phyloP scores from a whole-genome alignment of 208 protist genomes.

The Trypanosoma boissoni region DNA sequence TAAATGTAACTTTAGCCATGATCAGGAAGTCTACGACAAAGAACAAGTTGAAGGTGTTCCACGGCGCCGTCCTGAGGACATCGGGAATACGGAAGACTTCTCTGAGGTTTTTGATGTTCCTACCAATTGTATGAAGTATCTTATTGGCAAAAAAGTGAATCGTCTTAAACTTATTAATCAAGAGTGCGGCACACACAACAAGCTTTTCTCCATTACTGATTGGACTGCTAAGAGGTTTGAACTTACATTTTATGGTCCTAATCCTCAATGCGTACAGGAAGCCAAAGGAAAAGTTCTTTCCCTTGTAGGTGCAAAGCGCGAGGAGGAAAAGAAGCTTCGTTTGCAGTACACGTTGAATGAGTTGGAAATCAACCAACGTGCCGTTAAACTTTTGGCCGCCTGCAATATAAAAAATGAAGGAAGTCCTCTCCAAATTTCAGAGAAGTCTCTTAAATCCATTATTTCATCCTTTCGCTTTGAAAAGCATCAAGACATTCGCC shows the following conservation, averaged over 20 bases:
- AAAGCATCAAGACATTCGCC: constrained; percentile 67
- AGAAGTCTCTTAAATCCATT: constrained; percentile 61
- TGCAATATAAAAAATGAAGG: constrained; percentile 78
- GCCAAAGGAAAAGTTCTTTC: constrained; percentile 62
- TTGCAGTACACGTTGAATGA: constrained; percentile 85
- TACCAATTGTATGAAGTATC: constrained; percentile 72
- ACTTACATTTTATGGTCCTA: constrained; percentile 60
- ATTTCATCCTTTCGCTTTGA: constrained; percentile 83
- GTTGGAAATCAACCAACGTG: constrained; percentile 66
- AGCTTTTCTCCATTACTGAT: constrained; percentile 59
- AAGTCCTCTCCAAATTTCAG: constrained; percentile 66
- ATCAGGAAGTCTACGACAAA: constrained; percentile 34
- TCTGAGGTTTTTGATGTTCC: constrained; percentile 54
- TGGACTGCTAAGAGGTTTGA: constrained; percentile 54
- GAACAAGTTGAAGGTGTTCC: constrained; percentile 22
- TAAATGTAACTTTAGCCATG: constrained; percentile 78
- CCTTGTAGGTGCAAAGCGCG: constrained; percentile 52
- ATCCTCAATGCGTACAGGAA: constrained; percentile 47
- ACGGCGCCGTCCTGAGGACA: constrained; percentile 6
- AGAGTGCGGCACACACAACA: constrained; percentile 68
- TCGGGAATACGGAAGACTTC: constrained; percentile 34
- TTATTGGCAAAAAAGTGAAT: constrained; percentile 58
- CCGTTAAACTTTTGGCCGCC: constrained; percentile 62
- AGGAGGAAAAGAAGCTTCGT: constrained; percentile 72
- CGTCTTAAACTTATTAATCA: constrained; percentile 67